Percentiles rank a stretch among this genome's conserved stretches.
Evolutionary conservation across 2,329 filamentous ascomycete genomes (phyloP).

Genomic region (Thelonectria rubi): DNA sequence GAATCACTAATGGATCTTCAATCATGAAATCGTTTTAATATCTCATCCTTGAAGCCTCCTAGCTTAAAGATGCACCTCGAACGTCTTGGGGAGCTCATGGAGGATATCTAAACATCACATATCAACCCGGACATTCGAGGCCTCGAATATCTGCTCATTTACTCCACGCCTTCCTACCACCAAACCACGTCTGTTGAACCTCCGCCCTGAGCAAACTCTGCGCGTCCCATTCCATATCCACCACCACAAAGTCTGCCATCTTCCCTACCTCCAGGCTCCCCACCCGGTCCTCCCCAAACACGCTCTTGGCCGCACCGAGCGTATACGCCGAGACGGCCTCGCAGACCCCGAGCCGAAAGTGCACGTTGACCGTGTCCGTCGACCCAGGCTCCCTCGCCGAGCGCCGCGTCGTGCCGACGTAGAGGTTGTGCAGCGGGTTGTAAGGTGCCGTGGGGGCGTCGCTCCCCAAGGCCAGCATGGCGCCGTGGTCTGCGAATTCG

Average conservation of each 20-base stretch:
- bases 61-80: too few relatives aligned
- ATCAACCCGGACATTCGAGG: neutral
- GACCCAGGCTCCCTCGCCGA: constrained; percentile 56
- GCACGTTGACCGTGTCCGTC: constrained; percentile 55
- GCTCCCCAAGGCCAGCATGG: constrained; percentile 61
- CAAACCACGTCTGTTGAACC: constrained; percentile 17
- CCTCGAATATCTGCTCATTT: neutral
- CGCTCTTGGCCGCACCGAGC: constrained; percentile 60
- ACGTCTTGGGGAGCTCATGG: neutral
- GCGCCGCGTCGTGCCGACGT: constrained; percentile 62
- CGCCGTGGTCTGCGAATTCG: constrained; percentile 63
- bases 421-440: constrained; percentile 59
- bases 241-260: constrained; percentile 58
- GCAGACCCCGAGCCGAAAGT: constrained; percentile 59
- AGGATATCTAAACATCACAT: neutral
- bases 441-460: constrained; percentile 66
- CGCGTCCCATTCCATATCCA: constrained; percentile 22
- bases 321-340: constrained; percentile 61
- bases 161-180: constrained; percentile 7
- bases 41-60: too few relatives aligned
- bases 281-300: constrained; percentile 59
- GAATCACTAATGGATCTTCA: too few relatives aligned
- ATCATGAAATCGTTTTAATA: too few relatives aligned
- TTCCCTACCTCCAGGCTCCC: constrained; percentile 60
- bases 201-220: constrained; percentile 17